These are phyloP conservation scores for Biscutella auriculata DNA, from an alignment of 441 rosid genomes.

Conservation along the genomic window DNA sequence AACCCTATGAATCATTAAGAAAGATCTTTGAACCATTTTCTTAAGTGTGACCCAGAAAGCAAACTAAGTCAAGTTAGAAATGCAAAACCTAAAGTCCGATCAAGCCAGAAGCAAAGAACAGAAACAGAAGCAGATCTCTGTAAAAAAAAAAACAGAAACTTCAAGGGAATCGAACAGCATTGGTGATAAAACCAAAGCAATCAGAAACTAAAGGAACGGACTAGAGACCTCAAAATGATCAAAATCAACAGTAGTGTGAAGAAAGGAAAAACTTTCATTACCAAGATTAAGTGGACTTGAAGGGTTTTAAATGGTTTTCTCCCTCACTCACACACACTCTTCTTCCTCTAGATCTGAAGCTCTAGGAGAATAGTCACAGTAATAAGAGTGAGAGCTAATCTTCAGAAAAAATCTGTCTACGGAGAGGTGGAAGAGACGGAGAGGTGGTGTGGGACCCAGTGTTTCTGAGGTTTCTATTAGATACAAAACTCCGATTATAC, in stretches of 20 bases:
- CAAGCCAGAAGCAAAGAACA: neutral
- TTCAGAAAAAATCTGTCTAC: neutral
- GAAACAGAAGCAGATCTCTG: slow-evolving; percentile 14
- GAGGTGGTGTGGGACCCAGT: slow-evolving; percentile 15
- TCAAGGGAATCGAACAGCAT: slow-evolving; percentile 15
- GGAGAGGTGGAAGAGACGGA: slow-evolving; percentile 24
- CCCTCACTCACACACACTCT: neutral
- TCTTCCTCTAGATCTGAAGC: slow-evolving; percentile 21
- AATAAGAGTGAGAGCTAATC: slow-evolving; percentile 9
- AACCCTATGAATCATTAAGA: neutral
- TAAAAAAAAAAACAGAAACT: neutral
- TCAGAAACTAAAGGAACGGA: neutral
- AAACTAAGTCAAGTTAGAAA: slow-evolving; percentile 7
- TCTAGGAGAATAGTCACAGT: slow-evolving; percentile 3
- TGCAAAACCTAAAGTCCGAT: slow-evolving; percentile 11
- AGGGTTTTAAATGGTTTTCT: slow-evolving; percentile 8
- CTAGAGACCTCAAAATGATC: neutral
- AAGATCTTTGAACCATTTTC: neutral
- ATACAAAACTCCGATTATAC: no score
- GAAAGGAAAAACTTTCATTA: neutral
- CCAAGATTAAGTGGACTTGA: neutral
- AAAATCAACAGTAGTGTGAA: slow-evolving; percentile 10
- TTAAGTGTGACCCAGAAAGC: neutral
- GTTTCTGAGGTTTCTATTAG: no score
- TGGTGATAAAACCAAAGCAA: slow-evolving; percentile 23